Base-by-base conservation (phyloP, 306 rosid species). In the Cucumis hystrix region DNA sequence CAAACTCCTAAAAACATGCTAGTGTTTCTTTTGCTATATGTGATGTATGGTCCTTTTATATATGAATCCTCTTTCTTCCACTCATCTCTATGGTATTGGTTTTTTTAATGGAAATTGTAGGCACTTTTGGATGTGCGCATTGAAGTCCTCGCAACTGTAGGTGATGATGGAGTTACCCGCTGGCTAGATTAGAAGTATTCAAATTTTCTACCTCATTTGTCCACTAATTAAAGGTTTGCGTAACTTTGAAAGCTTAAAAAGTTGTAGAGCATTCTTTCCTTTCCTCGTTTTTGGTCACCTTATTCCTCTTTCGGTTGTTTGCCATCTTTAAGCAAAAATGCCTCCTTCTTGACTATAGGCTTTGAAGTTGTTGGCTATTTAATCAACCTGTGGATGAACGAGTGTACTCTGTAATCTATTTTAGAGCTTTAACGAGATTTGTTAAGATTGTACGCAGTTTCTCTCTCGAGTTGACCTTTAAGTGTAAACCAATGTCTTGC, bases 91-190 rank as follows among this genome's bases (percentile, higher is more conserved):
- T 73, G 37, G 37, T 60, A 55, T 65, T 33, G 52, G 7, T 12
- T 23, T 51, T 21, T 57, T 33, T 52, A 55, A 59, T 60, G 55
- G 71, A 28, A 14, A 10, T 51, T 77, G 82, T 52, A 96, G 99
- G 99, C 99, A 83, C 91, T 96, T 78, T 84, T 96, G 90, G 92
- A 92, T 69, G 85, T 92, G 66, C 87, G 89, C 85, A 76, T 92
- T 12, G 99, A 91, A 89, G 83, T 96, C 74, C 87, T 96, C 79
- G 99, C 99, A 54, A 80, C 91, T 10, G 86, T 80, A 18, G 93
- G 93, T 14, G 98, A 91, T 13, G 90, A 87, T 40, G 99, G 99
- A 69, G 86, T 96, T 45, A 92, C 98, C 56, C 98, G 99, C 81
- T 96, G 99, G 99, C 83, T 92, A 74, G 93, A 91, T 79, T 91